Conservation (phyloP, 768 basidiomycete genomes). For the Hirschioporus abietinus region DNA sequence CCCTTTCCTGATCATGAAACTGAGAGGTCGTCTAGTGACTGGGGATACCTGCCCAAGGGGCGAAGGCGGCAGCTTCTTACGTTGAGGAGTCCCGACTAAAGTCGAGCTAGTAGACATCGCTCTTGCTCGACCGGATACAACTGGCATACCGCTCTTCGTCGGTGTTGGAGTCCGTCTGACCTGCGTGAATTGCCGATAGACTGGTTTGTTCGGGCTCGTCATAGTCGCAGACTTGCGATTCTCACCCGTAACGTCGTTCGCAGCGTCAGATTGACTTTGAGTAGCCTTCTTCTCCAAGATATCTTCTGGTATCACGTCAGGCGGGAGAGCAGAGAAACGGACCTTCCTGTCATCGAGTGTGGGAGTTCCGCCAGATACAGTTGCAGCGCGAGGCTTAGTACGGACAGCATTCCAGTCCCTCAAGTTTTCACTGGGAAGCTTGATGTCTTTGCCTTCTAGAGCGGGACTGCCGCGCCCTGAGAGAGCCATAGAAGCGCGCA, state of each 20-base stretch:
- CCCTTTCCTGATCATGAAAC: not conserved
- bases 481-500: not conserved
- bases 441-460: not conserved
- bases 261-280: not conserved
- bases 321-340: not conserved
- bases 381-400: not conserved
- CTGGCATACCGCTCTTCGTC: not conserved
- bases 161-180: not conserved
- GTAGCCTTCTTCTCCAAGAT: not conserved
- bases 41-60: not conserved
- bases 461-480: not conserved
- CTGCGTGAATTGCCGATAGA: not conserved
- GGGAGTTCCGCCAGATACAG: not conserved
- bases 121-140: not conserved
- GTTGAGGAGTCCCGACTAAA: not conserved
- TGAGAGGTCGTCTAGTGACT: not conserved
- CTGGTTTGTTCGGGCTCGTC: constrained; percentile 11
- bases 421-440: not conserved
- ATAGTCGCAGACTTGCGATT: constrained; percentile 21
- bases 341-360: not conserved
- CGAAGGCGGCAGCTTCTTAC: not conserved
- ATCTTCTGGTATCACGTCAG: not conserved
- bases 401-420: not conserved
- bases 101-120: not conserved
- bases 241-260: constrained; percentile 3